Base-by-base conservation (phyloP, 108 stramenopile genomes). In the Seminavis robusta region DNA sequence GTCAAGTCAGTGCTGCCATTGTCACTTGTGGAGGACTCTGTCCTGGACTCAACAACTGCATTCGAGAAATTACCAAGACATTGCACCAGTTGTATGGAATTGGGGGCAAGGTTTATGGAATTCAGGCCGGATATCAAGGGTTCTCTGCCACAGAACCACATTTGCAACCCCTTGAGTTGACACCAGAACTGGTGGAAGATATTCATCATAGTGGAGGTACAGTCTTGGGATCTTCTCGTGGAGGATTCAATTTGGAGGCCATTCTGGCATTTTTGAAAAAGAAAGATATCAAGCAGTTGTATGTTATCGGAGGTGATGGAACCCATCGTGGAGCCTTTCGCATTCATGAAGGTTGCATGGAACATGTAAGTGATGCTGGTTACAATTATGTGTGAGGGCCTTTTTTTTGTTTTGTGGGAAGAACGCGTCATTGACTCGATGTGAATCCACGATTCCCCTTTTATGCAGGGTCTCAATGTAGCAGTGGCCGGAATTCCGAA, bases 291-390 rank as follows among this genome's bases (percentile, higher is more conserved):
- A 77, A 74, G 44, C 94, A 95, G 52, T 70, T 99, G 9, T 99
- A 85, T 70, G 90, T 99, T 23, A 94, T 99, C 71, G 98, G 98
- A 29, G 98, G 98, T 8, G 98, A 99, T 73, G 98, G 98, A 25
- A 99, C 98, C 24, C 96, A 97, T 73, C 80, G 98, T 8, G 98
- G 96, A 21, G 96, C 96, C 25, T 84, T 86, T 55, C 63, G 68
- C 61, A 90, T 93, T 34, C 86, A 92, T 45, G 96, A 91, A 69
- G 92, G 76, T 10, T 94, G 92, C 53, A 90, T 94, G 88, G 85
- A 71, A 47, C 61, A 67, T 52, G 81, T 83, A 66, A 62, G 64
- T 47, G 38, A 36, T 8, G n/a, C 11, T 21, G 24, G n/a, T n/a
- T n/a, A n/a, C 25, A 43, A 19, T 13, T 62, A 29, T 48, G 6